phyloP scores from a whole-genome alignment of 306 rosid genomes.

The Senna siamea region DNA sequence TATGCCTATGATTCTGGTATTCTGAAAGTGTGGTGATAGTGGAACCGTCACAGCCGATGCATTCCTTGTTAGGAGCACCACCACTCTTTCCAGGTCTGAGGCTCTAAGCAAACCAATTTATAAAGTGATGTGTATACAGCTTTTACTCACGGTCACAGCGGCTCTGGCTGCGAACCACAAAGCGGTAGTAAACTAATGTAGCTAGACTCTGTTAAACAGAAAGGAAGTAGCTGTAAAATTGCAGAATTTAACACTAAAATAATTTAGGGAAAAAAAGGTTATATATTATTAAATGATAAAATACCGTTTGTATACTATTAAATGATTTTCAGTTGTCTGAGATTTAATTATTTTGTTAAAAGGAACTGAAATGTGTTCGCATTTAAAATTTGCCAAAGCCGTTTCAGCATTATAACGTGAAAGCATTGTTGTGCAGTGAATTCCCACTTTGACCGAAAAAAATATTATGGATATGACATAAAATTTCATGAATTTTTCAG shows the following conservation, averaged over 20 bases:
- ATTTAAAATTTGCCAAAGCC: conserved; percentile 1
- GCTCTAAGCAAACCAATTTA: conserved; percentile 41
- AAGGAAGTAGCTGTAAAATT: not conserved
- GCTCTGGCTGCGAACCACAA: conserved; percentile 34
- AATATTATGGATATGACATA: not conserved
- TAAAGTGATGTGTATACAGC: conserved; percentile 1
- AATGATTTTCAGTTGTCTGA: too few species aligned
- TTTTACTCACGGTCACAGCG: conserved; percentile 48
- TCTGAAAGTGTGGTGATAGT: conserved; percentile 18
- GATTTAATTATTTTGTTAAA: too few species aligned
- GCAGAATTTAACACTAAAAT: not conserved
- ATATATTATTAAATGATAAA: too few species aligned
- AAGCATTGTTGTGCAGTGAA: not conserved
- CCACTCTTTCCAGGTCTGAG: conserved; percentile 35
- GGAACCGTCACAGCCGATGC: conserved; percentile 35
- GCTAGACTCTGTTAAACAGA: not conserved
- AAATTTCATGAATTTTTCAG: not conserved
- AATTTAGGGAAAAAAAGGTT: not conserved
- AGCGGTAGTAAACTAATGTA: conserved; percentile 14
- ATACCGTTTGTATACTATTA: too few species aligned
- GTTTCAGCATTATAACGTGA: not conserved
- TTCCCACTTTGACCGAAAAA: not conserved
- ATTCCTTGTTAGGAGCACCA: conserved; percentile 38
- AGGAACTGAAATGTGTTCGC: not conserved
- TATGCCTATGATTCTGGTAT: not conserved